Evolutionary conservation across 2,329 filamentous ascomycete genomes (phyloP).

Genomic region (Byssochlamys sp.): DNA sequence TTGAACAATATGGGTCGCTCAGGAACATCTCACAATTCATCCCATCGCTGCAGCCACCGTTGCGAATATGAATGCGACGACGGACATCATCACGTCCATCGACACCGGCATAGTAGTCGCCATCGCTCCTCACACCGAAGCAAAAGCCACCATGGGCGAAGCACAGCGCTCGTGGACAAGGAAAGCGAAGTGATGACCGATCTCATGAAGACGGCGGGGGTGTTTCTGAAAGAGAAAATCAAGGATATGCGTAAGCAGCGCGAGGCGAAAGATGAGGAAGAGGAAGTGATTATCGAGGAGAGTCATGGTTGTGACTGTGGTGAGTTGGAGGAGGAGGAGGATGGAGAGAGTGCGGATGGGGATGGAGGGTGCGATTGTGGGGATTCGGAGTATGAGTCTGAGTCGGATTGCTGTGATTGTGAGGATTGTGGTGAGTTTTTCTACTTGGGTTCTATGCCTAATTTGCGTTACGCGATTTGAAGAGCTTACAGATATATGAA

Average conservation of each 20-base stretch:
- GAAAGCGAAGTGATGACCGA: background rate
- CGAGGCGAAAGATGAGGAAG: conserved; percentile 1
- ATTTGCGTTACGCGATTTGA: background rate
- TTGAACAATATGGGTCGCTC: background rate
- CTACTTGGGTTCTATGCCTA: background rate
- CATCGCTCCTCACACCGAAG: background rate
- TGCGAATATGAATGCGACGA: background rate
- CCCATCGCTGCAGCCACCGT: background rate
- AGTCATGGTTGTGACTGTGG: background rate
- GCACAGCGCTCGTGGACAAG: background rate
- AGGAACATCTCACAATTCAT: background rate
- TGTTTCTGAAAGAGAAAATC: background rate
- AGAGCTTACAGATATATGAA: background rate
- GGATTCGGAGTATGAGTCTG: background rate
- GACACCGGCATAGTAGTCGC: background rate
- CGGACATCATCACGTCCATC: background rate
- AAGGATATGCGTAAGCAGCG: background rate
- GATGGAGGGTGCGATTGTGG: background rate
- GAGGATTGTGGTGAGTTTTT: background rate
- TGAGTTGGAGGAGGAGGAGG: background rate
- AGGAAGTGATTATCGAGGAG: background rate
- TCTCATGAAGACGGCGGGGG: background rate
- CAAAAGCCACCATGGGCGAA: background rate
- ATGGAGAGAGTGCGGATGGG: background rate
- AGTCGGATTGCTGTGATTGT: background rate